These are phyloP conservation scores for Nymphaea colorata DNA, from an alignment of 164 flowering plant genomes.

Conservation along the genomic window DNA sequence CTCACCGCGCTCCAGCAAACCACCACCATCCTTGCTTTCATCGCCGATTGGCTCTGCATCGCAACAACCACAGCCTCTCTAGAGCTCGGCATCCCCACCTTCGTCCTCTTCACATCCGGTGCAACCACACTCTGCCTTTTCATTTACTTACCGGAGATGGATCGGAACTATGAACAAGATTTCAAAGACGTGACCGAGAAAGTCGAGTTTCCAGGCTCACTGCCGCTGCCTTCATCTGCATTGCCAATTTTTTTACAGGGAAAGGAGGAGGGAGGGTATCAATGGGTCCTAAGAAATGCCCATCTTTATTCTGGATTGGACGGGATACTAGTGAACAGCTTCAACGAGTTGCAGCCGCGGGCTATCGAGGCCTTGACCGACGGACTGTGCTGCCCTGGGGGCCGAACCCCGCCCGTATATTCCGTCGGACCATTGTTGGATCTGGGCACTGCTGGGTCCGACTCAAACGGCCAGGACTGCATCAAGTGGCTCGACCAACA, in stretches of 20 bases:
- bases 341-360: too few species aligned
- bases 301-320: too few species aligned
- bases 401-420: too few species aligned
- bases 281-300: too few species aligned
- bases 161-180: too few species aligned
- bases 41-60: constrained; percentile 34
- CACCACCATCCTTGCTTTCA: constrained; percentile 15
- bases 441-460: not conserved
- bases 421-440: not conserved
- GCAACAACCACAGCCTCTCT: constrained; percentile 8
- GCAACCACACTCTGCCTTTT: constrained; percentile 13
- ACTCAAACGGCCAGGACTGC: not conserved
- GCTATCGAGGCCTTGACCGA: too few species aligned
- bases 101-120: constrained; percentile 27
- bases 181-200: too few species aligned
- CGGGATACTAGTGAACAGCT: too few species aligned
- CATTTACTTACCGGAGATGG: constrained; percentile 16
- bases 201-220: not conserved
- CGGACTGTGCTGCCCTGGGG: too few species aligned
- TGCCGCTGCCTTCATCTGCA: not conserved
- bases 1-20: constrained; percentile 21
- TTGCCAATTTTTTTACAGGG: too few species aligned
- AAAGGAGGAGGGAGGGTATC: too few species aligned
- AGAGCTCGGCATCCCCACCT: constrained; percentile 26
- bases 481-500: constrained; percentile 6